These are phyloP conservation scores for Berkeleyomyces basicola DNA, from an alignment of 2,329 filamentous ascomycete genomes.

Conservation along the genomic window DNA sequence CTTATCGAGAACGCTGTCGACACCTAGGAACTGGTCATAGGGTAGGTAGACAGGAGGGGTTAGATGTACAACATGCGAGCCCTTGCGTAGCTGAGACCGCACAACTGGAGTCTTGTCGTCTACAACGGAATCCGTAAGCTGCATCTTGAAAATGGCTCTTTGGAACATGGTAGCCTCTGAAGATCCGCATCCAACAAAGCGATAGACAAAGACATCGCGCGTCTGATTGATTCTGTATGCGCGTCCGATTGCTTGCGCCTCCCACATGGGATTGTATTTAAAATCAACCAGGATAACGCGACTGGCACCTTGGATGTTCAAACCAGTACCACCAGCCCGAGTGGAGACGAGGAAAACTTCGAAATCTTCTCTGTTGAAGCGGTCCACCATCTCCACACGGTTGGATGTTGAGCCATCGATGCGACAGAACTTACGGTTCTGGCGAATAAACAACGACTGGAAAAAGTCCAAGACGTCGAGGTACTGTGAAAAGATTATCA, in stretches of 20 bases:
- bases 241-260: constrained; percentile 75
- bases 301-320: constrained; percentile 74
- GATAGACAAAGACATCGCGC: constrained; percentile 73
- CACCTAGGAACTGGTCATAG: constrained; percentile 6
- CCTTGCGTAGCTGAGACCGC: constrained; percentile 37
- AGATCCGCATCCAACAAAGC: constrained; percentile 60
- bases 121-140: constrained; percentile 62
- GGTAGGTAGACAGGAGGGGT: not conserved
- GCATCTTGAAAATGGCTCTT: constrained; percentile 63
- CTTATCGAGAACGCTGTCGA: constrained; percentile 22
- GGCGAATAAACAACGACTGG: constrained; percentile 34
- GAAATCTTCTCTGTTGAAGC: constrained; percentile 44
- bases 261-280: constrained; percentile 61
- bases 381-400: constrained; percentile 47
- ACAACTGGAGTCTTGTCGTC: constrained; percentile 67
- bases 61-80: constrained; percentile 5
- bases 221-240: constrained; percentile 73
- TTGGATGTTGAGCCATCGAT: constrained; percentile 50
- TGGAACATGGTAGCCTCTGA: constrained; percentile 63
- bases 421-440: constrained; percentile 33
- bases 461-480: constrained; percentile 55
- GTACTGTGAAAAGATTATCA: constrained; percentile 66
- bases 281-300: constrained; percentile 78
- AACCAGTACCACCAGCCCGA: constrained; percentile 60
- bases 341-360: constrained; percentile 71